Conservation (phyloP, 805 yeast species). For the Myxozyma kluyveri region DNA sequence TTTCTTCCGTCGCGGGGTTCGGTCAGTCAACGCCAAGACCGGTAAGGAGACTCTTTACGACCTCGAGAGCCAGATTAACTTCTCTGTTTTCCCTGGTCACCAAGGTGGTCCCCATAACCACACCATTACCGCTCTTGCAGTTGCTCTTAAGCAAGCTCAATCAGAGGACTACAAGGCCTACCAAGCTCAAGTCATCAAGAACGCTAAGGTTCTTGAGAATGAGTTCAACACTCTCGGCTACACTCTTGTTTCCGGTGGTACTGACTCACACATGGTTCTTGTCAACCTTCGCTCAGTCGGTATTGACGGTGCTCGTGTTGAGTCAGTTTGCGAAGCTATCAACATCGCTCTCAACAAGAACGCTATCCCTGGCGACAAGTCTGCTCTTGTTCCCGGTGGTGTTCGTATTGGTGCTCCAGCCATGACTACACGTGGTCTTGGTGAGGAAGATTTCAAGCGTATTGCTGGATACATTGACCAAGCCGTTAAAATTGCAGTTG, state of each 20-base stretch:
- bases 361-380: slow-evolving; percentile 96
- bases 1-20: slow-evolving; percentile 94
- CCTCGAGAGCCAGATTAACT: slow-evolving; percentile 91
- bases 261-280: slow-evolving; percentile 95
- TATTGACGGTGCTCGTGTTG: slow-evolving; percentile 96
- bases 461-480: slow-evolving; percentile 77
- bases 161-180: slow-evolving; percentile 87
- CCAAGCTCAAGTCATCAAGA: slow-evolving; percentile 82
- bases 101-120: slow-evolving; percentile 99
- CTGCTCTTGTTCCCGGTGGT: slow-evolving; percentile 96
- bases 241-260: slow-evolving; percentile 87
- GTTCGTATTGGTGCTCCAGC: slow-evolving; percentile 98
- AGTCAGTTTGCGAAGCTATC: slow-evolving; percentile 87
- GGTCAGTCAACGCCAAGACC: slow-evolving; percentile 79
- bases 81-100: slow-evolving; percentile 99
- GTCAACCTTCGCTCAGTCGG: slow-evolving; percentile 84
- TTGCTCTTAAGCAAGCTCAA: slow-evolving; percentile 91
- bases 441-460: slow-evolving; percentile 77
- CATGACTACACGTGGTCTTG: slow-evolving; percentile 95
- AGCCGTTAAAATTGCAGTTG: slow-evolving; percentile 72
- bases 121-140: slow-evolving; percentile 95
- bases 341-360: slow-evolving; percentile 96
- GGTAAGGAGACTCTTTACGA: slow-evolving; percentile 91
- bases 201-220: slow-evolving; percentile 78
- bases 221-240: slow-evolving; percentile 72